Evolutionary conservation across 257 asterid species (phyloP).

Genomic region (Nicotiana obtusifolia): DNA sequence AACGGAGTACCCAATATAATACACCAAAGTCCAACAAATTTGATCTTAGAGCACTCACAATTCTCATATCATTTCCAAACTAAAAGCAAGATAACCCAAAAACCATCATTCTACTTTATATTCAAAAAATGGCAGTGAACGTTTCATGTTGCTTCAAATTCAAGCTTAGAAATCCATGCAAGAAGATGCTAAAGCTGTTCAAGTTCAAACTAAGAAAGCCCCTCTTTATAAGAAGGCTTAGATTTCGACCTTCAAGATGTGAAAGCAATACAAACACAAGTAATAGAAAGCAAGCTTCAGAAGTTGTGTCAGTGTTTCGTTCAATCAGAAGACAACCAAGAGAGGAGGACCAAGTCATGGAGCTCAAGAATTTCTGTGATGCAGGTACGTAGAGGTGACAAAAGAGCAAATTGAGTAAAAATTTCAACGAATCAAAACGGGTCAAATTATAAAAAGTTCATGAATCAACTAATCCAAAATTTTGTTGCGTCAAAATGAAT

Average conservation of each 20-base stretch:
- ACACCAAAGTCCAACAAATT: slow-evolving; percentile 8
- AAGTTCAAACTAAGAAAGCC: slow-evolving; percentile 44
- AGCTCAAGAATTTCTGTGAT: slow-evolving; percentile 49
- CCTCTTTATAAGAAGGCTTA: slow-evolving; percentile 35
- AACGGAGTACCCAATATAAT: background rate
- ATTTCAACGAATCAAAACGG: too few species aligned
- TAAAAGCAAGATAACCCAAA: slow-evolving; percentile 11
- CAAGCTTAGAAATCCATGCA: slow-evolving; percentile 53
- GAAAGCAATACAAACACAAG: slow-evolving; percentile 1
- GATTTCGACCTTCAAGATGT: slow-evolving; percentile 12
- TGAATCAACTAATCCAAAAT: background rate
- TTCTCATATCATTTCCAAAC: slow-evolving; percentile 13
- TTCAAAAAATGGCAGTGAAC: slow-evolving; percentile 27
- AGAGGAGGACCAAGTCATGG: slow-evolving; percentile 33
- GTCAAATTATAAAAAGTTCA: background rate
- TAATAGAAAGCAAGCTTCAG: slow-evolving; percentile 12
- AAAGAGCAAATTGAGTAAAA: background rate
- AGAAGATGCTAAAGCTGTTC: slow-evolving; percentile 38
- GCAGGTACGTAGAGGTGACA: background rate
- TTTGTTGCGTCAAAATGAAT: too few species aligned
- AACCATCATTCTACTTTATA: slow-evolving; percentile 10
- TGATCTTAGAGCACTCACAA: background rate
- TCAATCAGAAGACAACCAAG: slow-evolving; percentile 17
- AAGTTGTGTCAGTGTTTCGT: slow-evolving; percentile 20
- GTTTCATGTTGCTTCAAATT: slow-evolving; percentile 31